Conservation (phyloP, 768 basidiomycete species). For the Boletus speciosus region DNA sequence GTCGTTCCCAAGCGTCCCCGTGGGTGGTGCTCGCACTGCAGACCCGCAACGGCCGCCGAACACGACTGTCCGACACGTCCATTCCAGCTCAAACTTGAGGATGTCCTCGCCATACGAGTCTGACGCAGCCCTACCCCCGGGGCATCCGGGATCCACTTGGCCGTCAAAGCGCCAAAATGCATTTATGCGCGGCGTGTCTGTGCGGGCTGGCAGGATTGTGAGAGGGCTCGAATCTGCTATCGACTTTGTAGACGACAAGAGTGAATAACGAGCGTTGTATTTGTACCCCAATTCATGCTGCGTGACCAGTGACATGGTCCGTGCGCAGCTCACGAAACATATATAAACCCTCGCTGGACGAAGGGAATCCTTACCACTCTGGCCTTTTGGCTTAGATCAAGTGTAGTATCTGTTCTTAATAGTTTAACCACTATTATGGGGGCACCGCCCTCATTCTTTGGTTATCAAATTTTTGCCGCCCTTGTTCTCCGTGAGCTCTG, state of each 20-base stretch:
- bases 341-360: not conserved
- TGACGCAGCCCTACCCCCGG: constrained; percentile 7
- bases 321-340: not conserved
- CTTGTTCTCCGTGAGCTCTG: constrained; percentile 32
- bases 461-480: constrained; percentile 45
- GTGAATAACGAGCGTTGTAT: not conserved
- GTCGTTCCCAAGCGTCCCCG: not conserved
- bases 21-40: not conserved
- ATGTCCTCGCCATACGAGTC: constrained; percentile 8
- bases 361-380: constrained; percentile 22
- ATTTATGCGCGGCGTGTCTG: constrained; percentile 34
- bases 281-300: not conserved
- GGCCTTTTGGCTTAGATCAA: constrained; percentile 72
- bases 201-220: constrained; percentile 36
- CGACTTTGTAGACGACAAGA: constrained; percentile 38
- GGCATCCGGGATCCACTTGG: constrained; percentile 6
- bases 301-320: not conserved
- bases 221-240: constrained; percentile 38
- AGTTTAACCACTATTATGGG: constrained; percentile 57
- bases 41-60: not conserved
- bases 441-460: constrained; percentile 51
- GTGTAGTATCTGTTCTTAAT: constrained; percentile 75
- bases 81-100: constrained; percentile 28
- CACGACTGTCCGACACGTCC: constrained; percentile 16
- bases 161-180: constrained; percentile 25